A percentile compares a stretch with the other conserved stretches of the same genome.
These are phyloP conservation scores for Blastomyces gilchristii DNA, from an alignment of 2,329 filamentous ascomycete genomes.

Conservation along the genomic window DNA sequence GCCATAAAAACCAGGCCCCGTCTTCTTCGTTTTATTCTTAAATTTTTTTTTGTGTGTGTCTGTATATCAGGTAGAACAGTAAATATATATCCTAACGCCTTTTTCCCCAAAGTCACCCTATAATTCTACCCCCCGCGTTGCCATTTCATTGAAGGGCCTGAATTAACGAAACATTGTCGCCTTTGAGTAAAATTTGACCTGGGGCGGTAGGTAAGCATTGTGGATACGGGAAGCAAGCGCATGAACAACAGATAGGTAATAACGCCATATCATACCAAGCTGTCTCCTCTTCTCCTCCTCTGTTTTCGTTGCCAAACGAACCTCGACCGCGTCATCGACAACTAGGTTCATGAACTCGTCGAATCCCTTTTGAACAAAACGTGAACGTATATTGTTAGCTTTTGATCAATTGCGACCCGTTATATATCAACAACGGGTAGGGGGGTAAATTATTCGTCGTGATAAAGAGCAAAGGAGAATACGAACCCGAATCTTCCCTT, in stretches of 20 bases:
- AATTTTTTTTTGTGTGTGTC: too few species aligned
- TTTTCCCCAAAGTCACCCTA: conserved; percentile 1
- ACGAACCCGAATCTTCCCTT: conserved; percentile 85
- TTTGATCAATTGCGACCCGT: neutral
- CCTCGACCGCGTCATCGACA: conserved; percentile 88
- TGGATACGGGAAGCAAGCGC: neutral
- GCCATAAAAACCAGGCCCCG: conserved; percentile 2
- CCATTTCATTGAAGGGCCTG: conserved; percentile 41
- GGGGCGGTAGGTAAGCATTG: conserved; percentile 5
- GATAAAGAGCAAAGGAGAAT: conserved; percentile 1
- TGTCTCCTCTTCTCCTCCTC: conserved; percentile 68
- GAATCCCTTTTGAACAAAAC: conserved; percentile 56
- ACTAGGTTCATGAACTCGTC: conserved; percentile 99
- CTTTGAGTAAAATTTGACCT: conserved; percentile 81
- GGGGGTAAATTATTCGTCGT: neutral
- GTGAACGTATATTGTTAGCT: conserved; percentile 9
- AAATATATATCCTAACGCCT: conserved; percentile 6
- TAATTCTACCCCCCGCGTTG: conserved; percentile 1
- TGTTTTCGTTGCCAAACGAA: conserved; percentile 72
- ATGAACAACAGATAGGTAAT: conserved; percentile 1
- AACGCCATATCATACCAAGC: conserved; percentile 50
- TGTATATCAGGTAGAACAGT: conserved; percentile 2
- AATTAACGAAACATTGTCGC: conserved; percentile 78
- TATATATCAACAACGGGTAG: neutral
- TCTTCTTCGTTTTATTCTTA: neutral